Evolutionary conservation across 495 filamentous ascomycete species (phyloP), one percentile per base, ranked within the genome.

Genomic region (Hyaloscypha variabilis): DNA sequence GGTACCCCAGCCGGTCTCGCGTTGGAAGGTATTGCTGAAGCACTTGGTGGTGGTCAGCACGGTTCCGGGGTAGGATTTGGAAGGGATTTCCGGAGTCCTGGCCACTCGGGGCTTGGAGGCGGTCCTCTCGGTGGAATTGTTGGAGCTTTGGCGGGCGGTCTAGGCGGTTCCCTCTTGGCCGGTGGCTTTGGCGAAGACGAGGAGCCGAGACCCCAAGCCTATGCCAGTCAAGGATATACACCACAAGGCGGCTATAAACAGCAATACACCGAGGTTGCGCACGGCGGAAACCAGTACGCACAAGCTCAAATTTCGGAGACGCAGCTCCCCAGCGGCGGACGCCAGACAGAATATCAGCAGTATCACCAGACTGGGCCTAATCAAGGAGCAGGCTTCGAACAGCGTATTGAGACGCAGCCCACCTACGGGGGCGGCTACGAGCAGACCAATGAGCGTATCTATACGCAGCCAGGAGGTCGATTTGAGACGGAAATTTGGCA

Each of bases 61-160:
- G 39, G 39, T 14, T 46, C 39, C 17, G 39, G 39, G 1, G 39
- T 46, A 19, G 39, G 39, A 19, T 46, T 46, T 17, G 69, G 65
- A 36, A 52, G 39, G n/a, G 25, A 23, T 19, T 59, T 56, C 26
- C 59, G 59, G 8, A 57, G 39, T 10, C 29, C 29, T 25, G 24
- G 19, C 21, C 59, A 65, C 53, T 63, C 58, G 4, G 57, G 52
- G 8, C n/a, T 57, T 28, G 71, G 71, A 31, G 71, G 71, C 14
- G 71, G 71, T 24, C 77, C 78, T 8, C 60, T 84, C 36, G 84
- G 83, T 52, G 81, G 84, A 39, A 62, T 85, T 19, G 68, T 87
- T 25, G 82, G 83, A 26, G 81, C 82, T 14, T 69, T 86, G 13
- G 80, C 82, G 2, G 80, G 81, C 39, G 78, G 77, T 25, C 66